Base-by-base conservation (phyloP, 345 rosid genomes). In the Eucalyptus coolabah region DNA sequence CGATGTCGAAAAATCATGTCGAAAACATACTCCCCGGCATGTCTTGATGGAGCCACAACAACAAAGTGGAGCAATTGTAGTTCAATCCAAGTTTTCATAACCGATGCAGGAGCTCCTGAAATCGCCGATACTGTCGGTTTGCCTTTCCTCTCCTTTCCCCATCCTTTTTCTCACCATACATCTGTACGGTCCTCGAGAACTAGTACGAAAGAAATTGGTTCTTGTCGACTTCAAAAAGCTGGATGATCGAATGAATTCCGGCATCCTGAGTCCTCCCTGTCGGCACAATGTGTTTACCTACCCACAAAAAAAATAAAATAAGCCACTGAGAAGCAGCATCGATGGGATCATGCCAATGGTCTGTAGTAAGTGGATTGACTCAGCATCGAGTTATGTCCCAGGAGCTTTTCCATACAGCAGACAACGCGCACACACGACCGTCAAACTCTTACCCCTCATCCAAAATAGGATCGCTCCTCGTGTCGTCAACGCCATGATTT, bases 51-150 rank as follows among this genome's bases (percentile, higher is more conserved):
- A 7, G 45, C 15, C 42, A 21, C 7, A 1, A 23, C 11, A 6
- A 4, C 42, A 34, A 0, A 16, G 44, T 6, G 12, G 3, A 18
- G 24, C 6, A 34, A 34, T 9, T 69, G 5, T 2, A 69, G 13
- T 11, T 34, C 44, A 26, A 69, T 34, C 44, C 6, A 23, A 5
- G 9, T 69, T 69, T 69, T 9, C 44, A 34, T 18, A 9, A 10
- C 10, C 12, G 44, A 34, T 34, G 42, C 23, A 32, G 23, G 80
- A 8, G 12, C 23, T 16, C 23, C 80, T 15, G 3, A 16, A 0
- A 65, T 65, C 18, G 18, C 72, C 18, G 37, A 65, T 7, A 2
- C 32, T 12, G 2, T 13, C 32, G 69, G 69, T 16, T 28, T 60
- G 69, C 69, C 69, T 60, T 60, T 60, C 69, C 69, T 30, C 32